phyloP scores from a whole-genome alignment of 345 rosid species.

The Dovyalis caffra region DNA sequence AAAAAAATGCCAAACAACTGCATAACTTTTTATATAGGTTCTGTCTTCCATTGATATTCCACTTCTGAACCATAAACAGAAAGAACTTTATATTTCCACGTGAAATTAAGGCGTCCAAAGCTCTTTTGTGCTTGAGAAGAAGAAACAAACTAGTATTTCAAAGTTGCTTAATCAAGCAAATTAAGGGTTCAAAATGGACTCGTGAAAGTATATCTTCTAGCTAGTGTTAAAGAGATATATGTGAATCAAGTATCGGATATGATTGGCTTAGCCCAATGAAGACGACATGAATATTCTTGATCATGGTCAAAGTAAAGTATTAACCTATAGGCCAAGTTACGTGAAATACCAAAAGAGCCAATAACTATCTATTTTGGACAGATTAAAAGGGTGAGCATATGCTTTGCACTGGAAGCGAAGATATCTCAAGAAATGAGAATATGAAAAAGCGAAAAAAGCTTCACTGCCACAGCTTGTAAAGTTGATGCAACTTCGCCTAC shows the following conservation, averaged over 20 bases:
- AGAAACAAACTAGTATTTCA: background rate
- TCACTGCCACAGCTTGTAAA: slow-evolving; percentile 51
- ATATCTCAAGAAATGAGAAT: slow-evolving; percentile 38
- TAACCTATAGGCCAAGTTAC: slow-evolving; percentile 24
- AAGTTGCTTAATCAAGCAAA: background rate
- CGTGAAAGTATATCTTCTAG: background rate
- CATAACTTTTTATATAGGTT: background rate
- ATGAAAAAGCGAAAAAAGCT: slow-evolving; percentile 47
- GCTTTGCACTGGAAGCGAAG: slow-evolving; percentile 62
- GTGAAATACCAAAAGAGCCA: background rate
- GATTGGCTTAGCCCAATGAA: slow-evolving; percentile 15
- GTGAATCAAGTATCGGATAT: background rate
- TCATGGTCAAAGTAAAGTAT: slow-evolving; percentile 42
- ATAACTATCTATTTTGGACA: too few relatives aligned
- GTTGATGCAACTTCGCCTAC: slow-evolving; percentile 46
- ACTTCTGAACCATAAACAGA: too few relatives aligned
- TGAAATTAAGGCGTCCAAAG: background rate
- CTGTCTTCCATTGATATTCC: background rate
- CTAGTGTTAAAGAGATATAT: background rate
- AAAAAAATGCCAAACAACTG: too few relatives aligned
- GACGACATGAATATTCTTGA: slow-evolving; percentile 40
- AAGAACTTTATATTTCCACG: background rate
- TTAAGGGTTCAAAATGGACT: background rate
- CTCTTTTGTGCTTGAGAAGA: background rate
- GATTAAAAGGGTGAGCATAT: slow-evolving; percentile 32